phyloP scores from a whole-genome alignment of 2,329 filamentous ascomycete species.

The Xylaria sp. region DNA sequence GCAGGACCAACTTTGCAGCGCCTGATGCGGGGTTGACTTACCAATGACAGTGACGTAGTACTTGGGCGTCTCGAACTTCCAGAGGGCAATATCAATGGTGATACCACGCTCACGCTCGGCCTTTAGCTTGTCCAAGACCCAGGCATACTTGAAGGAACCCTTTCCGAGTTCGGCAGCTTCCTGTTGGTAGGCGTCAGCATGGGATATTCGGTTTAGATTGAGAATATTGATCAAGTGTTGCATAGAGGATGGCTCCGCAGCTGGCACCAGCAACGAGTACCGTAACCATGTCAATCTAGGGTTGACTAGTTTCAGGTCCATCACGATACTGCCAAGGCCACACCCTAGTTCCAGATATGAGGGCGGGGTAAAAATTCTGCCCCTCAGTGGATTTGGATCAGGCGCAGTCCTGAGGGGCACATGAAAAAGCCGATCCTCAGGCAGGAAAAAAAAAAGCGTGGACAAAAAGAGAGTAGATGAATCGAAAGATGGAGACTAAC shows the following conservation, averaged over 20 bases:
- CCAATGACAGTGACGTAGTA: constrained; percentile 98
- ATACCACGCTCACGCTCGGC: constrained; percentile 99
- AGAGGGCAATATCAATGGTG: constrained; percentile 99
- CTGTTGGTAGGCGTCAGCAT: constrained; percentile 52
- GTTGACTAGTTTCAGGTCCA: neutral
- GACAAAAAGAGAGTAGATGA: constrained; percentile 15
- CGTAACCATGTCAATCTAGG: neutral
- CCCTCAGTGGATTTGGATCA: constrained; percentile 34
- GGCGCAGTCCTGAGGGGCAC: constrained; percentile 14
- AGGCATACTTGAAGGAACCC: constrained; percentile 99
- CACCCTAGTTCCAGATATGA: constrained; percentile 25
- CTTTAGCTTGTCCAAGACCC: constrained; percentile 99
- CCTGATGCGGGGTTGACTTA: constrained; percentile 52
- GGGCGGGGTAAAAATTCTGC: constrained; percentile 41
- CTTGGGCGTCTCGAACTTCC: constrained; percentile 99
- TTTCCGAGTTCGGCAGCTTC: constrained; percentile 99
- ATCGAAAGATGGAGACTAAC: constrained; percentile 57
- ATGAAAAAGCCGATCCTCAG: neutral
- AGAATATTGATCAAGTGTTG: too few relatives aligned
- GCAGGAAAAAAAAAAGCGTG: constrained; percentile 28
- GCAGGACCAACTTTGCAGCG: neutral
- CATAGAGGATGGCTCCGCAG: neutral
- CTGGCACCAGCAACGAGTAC: neutral
- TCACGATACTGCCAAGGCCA: neutral
- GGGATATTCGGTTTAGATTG: neutral